Conservation (phyloP, 148 eudicot species). For the Chenopodium album region DNA sequence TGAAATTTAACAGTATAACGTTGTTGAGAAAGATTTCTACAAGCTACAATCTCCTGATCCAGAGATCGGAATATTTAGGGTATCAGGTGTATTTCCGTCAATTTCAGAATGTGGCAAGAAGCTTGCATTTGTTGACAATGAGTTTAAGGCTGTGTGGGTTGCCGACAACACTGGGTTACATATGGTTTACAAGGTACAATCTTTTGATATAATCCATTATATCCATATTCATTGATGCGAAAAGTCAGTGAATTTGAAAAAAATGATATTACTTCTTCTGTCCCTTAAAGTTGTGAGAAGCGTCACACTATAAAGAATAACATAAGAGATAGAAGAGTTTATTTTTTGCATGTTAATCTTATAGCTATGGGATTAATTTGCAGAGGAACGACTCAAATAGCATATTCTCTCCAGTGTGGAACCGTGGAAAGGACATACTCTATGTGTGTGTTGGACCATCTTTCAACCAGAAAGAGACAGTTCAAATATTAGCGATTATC, state of each 20-base stretch:
- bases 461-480: neutral
- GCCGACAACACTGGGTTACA: slow-evolving; percentile 12
- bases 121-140: slow-evolving; percentile 28
- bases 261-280: no score
- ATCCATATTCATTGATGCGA: no score
- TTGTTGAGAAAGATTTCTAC: slow-evolving; percentile 5
- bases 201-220: no score
- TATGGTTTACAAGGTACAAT: slow-evolving; percentile 16
- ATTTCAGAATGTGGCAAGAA: slow-evolving; percentile 14
- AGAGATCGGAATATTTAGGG: slow-evolving; percentile 9
- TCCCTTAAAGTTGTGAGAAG: no score
- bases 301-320: no score
- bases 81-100: slow-evolving; percentile 13
- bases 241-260: no score
- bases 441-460: slow-evolving; percentile 28
- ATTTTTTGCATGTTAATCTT: no score
- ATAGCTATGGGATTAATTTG: neutral
- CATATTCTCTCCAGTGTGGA: slow-evolving; percentile 23
- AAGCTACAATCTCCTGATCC: neutral
- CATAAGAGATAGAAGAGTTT: no score
- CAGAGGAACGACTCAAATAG: slow-evolving; percentile 11
- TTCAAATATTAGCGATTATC: slow-evolving; percentile 8
- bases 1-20: neutral
- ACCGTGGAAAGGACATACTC: slow-evolving; percentile 8
- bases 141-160: slow-evolving; percentile 13